These are phyloP conservation scores for Dunaliella sp. DNA, from an alignment of 139 green algal species.

Conservation along the genomic window DNA sequence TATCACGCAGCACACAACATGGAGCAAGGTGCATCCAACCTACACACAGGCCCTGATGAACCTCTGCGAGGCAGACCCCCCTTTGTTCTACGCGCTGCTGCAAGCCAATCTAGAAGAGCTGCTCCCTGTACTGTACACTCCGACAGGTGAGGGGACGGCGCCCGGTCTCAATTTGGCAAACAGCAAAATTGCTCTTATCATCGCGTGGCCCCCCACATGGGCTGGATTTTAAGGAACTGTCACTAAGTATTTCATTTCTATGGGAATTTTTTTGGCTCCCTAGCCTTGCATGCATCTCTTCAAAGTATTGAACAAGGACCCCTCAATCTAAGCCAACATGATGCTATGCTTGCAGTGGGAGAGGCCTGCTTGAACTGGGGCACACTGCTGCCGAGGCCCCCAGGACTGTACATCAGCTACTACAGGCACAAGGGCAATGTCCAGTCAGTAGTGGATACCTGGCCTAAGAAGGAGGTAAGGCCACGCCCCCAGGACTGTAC, in stretches of 20 bases:
- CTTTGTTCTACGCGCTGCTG: not conserved
- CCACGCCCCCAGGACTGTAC: conserved; percentile 38
- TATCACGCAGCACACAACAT: too few relatives aligned
- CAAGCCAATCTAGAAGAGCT: conserved; percentile 62
- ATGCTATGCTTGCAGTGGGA: conserved; percentile 60
- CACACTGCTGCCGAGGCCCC: conserved; percentile 29
- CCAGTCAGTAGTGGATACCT: conserved; percentile 34
- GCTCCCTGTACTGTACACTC: conserved; percentile 88
- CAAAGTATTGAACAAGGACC: too few relatives aligned
- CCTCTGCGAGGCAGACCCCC: not conserved
- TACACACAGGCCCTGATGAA: not conserved
- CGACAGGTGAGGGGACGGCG: too few relatives aligned
- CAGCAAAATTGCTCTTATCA: too few relatives aligned
- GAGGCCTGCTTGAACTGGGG: conserved; percentile 82
- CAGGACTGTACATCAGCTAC: conserved; percentile 32
- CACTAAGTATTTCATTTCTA: too few relatives aligned
- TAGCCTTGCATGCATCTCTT: too few relatives aligned
- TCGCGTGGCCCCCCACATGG: too few relatives aligned
- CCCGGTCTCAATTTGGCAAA: too few relatives aligned
- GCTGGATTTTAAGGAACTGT: too few relatives aligned
- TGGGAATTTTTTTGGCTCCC: too few relatives aligned
- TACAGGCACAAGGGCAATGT: not conserved
- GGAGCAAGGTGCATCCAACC: too few relatives aligned
- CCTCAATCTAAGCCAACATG: too few relatives aligned
- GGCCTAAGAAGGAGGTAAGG: conserved; percentile 37